These are phyloP conservation scores for Aspergillus sojae DNA, from an alignment of 2,329 filamentous ascomycete genomes.

Conservation along the genomic window DNA sequence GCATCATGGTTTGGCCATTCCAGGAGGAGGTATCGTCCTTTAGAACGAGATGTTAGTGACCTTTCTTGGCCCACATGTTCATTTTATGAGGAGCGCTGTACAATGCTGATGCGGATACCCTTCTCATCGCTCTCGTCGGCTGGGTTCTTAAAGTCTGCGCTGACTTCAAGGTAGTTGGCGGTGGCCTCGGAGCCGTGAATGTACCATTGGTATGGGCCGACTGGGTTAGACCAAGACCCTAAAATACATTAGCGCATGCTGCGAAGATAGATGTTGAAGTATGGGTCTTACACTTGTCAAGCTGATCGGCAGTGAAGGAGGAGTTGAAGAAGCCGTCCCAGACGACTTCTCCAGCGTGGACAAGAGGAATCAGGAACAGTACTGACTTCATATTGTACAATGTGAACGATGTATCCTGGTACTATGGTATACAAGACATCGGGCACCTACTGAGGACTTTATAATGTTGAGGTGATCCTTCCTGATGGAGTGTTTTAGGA, in stretches of 20 bases:
- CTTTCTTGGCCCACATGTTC: background rate
- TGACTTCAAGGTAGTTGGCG: conserved; percentile 63
- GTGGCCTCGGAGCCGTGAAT: conserved; percentile 64
- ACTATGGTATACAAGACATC: background rate
- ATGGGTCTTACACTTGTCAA: conserved; percentile 28
- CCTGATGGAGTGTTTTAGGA: background rate
- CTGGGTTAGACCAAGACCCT: conserved; percentile 69
- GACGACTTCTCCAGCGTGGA: conserved; percentile 26
- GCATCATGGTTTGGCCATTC: conserved; percentile 73
- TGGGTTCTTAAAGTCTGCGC: conserved; percentile 65
- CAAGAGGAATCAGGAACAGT: conserved; percentile 11
- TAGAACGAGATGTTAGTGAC: conserved; percentile 32
- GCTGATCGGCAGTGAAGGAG: conserved; percentile 23
- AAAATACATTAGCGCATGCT: background rate
- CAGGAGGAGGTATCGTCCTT: conserved; percentile 57
- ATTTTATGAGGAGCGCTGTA: conserved; percentile 8
- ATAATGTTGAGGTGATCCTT: background rate
- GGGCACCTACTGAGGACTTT: background rate
- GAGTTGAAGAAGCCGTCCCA: conserved; percentile 34
- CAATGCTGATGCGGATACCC: conserved; percentile 70
- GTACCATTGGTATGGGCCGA: conserved; percentile 74
- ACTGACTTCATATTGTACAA: conserved; percentile 18
- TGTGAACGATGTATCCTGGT: background rate
- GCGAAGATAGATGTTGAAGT: rapidly evolving
- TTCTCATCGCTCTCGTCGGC: conserved; percentile 63